phyloP scores from a whole-genome alignment of 2,329 filamentous ascomycete genomes.

The Aspergillus jensenii region DNA sequence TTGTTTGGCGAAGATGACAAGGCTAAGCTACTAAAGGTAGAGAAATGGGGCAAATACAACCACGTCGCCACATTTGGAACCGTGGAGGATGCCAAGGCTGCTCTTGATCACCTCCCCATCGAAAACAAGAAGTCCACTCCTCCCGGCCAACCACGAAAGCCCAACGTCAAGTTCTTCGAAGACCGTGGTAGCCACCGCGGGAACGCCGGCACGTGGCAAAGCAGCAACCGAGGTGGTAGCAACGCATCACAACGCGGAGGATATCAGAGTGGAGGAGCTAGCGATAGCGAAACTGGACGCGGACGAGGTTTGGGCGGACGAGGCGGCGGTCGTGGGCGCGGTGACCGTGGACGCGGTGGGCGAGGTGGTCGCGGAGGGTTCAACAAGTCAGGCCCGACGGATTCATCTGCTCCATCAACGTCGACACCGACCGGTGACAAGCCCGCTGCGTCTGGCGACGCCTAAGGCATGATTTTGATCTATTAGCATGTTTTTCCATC shows the following conservation, averaged over 20 bases:
- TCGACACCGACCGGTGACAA: conserved; percentile 35
- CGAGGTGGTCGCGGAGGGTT: conserved; percentile 61
- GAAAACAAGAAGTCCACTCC: conserved; percentile 71
- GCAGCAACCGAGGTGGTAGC: conserved; percentile 57
- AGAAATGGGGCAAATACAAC: conserved; percentile 67
- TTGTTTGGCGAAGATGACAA: conserved; percentile 82
- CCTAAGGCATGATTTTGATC: conserved; percentile 24
- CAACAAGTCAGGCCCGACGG: conserved; percentile 52
- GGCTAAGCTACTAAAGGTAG: conserved; percentile 73
- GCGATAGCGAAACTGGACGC: conserved; percentile 66
- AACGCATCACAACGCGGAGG: conserved; percentile 70
- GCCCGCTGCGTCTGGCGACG: conserved; percentile 33
- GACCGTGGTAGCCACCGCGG: conserved; percentile 60
- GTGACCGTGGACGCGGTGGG: conserved; percentile 51
- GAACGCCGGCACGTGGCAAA: conserved; percentile 57
- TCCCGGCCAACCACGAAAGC: conserved; percentile 71
- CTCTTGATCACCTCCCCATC: conserved; percentile 70
- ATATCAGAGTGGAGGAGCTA: conserved; percentile 82
- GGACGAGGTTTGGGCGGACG: conserved; percentile 48
- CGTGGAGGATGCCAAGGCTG: conserved; percentile 74
- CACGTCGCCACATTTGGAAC: conserved; percentile 82
- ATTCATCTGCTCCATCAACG: conserved; percentile 29
- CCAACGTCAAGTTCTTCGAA: conserved; percentile 80
- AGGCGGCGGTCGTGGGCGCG: conserved; percentile 56
- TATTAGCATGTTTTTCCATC: conserved; percentile 11